phyloP scores from a whole-genome alignment of 1,284 basidiomycete species.

The Filobasidium uniguttulatum region DNA sequence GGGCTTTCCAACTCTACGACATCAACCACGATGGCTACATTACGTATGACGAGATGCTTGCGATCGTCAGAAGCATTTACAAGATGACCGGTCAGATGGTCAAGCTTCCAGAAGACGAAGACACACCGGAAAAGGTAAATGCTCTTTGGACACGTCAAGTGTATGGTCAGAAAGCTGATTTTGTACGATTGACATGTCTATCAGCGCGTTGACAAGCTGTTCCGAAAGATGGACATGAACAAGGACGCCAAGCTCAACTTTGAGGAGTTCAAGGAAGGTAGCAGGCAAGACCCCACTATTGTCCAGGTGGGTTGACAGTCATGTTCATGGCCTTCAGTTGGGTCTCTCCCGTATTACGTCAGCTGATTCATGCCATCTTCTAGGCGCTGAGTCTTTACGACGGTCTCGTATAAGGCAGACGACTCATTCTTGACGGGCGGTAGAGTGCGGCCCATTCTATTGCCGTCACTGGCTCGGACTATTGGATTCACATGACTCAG shows the following conservation, averaged over 20 bases:
- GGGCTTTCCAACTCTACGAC: constrained; percentile 99
- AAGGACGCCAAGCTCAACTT: constrained; percentile 79
- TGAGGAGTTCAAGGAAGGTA: constrained; percentile 92
- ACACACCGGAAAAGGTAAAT: constrained; percentile 91
- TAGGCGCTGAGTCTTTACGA: constrained; percentile 44
- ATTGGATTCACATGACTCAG: too few relatives aligned
- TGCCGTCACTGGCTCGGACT: too few relatives aligned
- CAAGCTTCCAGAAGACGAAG: constrained; percentile 89
- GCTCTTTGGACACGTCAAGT: not conserved
- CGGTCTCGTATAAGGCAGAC: constrained; percentile 41
- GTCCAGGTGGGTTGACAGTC: constrained; percentile 70
- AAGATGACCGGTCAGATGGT: constrained; percentile 99
- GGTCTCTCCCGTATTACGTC: not conserved
- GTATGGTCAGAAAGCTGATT: not conserved
- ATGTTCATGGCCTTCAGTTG: not conserved
- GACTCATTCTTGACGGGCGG: too few relatives aligned
- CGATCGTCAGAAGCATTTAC: constrained; percentile 91
- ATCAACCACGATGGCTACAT: constrained; percentile 95
- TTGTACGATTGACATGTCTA: not conserved
- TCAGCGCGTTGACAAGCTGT: constrained; percentile 92
- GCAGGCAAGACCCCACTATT: constrained; percentile 94
- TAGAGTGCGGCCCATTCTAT: too few relatives aligned
- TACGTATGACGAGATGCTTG: constrained; percentile 96
- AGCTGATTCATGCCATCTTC: not conserved
- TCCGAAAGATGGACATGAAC: constrained; percentile 81